Evolutionary conservation across 192 early-diverging fungal species (phyloP), one percentile per base, ranked within the genome.

Genomic region (Geranomyces variabilis): DNA sequence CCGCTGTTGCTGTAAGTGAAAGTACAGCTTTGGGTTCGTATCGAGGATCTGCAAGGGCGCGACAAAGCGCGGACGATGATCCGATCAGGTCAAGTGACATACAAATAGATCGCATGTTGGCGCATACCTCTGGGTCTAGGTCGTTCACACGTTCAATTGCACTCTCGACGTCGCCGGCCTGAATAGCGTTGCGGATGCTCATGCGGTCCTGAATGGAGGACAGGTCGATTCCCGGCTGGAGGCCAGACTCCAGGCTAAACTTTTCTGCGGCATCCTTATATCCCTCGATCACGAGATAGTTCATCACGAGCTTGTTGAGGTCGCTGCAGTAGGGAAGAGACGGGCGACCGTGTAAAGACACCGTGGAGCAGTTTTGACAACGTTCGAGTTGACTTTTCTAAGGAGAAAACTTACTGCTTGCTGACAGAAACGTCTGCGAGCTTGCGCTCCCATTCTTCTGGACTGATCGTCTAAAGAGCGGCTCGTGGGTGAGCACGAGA

Each of bases 211-310:
- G 90, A 64, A 98, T 98, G 0, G 90, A 93, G 22, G 86, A 85
- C 60, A 97, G 72, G 73, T 99, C 94, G 6, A 96, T 89, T 15
- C 76, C 84, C 6, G 93, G 90, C 34, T 84, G 78, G 2, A 98
- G 77, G 0, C 93, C 93, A 56, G 92, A 88, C 69, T 99, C 97
- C 43, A 86, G 76, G 72, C 90, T 91, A 72, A 99, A 97, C 79
- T 96, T 93, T 79, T 98, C 93, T 0, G 96, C 97, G 0, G 97
- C 97, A 75, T 98, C 95, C 79, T 96, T 98, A 86, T 95, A 98
- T 9, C 97, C 97, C 79, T 99, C 97, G 53, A 99, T 96, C 14
- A 98, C 90, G 24, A 99, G 81, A 66, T 99, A 99, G 85, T 99
- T 97, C 96, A 99, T 98, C 41, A 99, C 88, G 26, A 99, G 88